Conservation (phyloP, 2,329 filamentous ascomycete genomes). For the Stachybotrys echinatus region DNA sequence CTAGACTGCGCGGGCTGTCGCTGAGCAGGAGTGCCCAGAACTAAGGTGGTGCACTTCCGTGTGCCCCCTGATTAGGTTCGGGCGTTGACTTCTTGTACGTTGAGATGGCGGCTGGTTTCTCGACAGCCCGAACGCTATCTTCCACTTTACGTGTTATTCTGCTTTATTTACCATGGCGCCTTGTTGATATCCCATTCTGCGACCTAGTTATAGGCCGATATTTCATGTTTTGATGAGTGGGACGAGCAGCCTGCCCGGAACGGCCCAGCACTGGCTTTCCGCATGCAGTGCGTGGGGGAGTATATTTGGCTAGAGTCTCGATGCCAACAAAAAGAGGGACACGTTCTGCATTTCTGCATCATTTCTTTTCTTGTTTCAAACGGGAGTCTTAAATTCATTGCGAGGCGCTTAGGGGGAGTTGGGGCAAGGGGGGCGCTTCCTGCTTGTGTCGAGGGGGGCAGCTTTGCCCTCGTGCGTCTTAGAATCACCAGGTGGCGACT, state of each 20-base stretch:
- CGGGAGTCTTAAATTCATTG: neutral
- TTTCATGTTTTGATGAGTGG: neutral
- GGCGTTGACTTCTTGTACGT: neutral
- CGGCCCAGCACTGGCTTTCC: neutral
- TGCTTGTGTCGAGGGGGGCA: neutral
- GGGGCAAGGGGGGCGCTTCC: neutral
- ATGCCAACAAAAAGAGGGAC: neutral
- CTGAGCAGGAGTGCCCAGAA: constrained; percentile 33
- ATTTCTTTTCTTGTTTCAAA: neutral
- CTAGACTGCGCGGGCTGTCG: constrained; percentile 37
- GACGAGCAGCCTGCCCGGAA: neutral
- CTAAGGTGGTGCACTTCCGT: constrained; percentile 14
- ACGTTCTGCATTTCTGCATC: neutral
- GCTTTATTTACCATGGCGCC: no score
- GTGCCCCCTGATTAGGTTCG: neutral
- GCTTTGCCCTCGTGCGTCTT: neutral
- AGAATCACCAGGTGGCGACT: neutral
- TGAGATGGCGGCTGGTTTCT: no score
- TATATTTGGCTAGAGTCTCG: neutral
- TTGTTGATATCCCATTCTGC: neutral
- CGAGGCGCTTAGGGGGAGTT: neutral
- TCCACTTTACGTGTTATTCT: neutral
- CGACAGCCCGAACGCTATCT: neutral
- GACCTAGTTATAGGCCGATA: neutral
- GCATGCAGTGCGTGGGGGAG: neutral